Evolutionary conservation across 2,329 filamentous ascomycete genomes (phyloP).

Genomic region (Chlorencoelia australis): DNA sequence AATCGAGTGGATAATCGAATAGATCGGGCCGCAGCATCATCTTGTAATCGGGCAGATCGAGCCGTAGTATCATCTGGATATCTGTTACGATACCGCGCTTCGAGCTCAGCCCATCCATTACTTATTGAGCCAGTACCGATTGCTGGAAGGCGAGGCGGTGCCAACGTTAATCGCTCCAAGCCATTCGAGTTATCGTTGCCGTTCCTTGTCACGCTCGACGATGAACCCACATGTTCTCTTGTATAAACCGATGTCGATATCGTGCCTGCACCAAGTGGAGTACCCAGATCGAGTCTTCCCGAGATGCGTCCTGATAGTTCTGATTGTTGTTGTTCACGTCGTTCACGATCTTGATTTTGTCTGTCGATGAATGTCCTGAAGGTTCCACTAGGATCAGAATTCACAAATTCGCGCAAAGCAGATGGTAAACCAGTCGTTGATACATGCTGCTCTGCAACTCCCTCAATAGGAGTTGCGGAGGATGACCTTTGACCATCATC

Average conservation of each 20-base stretch:
- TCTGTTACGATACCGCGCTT: conserved; percentile 31
- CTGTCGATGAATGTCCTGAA: conserved; percentile 27
- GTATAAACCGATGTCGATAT: too few species aligned
- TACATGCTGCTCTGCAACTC: conserved; percentile 14
- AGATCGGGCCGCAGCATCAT: conserved; percentile 15
- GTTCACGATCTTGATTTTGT: conserved; percentile 26
- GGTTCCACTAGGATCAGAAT: conserved; percentile 21
- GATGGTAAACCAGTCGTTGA: conserved; percentile 18
- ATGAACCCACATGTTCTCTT: conserved; percentile 17
- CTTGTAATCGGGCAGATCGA: conserved; percentile 25
- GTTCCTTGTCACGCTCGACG: conserved; percentile 14
- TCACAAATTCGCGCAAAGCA: conserved; percentile 25
- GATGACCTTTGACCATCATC: conserved; percentile 11
- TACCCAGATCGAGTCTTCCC: too few species aligned
- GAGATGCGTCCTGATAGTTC: too few species aligned
- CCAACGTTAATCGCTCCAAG: conserved; percentile 18
- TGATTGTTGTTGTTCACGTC: conserved; percentile 15
- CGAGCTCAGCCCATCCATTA: conserved; percentile 33
- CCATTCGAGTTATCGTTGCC: conserved; percentile 19
- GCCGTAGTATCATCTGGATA: conserved; percentile 20
- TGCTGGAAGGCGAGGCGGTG: conserved; percentile 18
- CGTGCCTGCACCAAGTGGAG: too few species aligned
- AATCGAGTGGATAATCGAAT: conserved; percentile 19
- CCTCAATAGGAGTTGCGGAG: conserved; percentile 7
- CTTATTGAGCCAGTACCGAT: conserved; percentile 22